Percentiles rank a stretch among this genome's conserved stretches.
phyloP scores from a whole-genome alignment of 768 basidiomycete genomes.

The Botryobasidium botryosum region DNA sequence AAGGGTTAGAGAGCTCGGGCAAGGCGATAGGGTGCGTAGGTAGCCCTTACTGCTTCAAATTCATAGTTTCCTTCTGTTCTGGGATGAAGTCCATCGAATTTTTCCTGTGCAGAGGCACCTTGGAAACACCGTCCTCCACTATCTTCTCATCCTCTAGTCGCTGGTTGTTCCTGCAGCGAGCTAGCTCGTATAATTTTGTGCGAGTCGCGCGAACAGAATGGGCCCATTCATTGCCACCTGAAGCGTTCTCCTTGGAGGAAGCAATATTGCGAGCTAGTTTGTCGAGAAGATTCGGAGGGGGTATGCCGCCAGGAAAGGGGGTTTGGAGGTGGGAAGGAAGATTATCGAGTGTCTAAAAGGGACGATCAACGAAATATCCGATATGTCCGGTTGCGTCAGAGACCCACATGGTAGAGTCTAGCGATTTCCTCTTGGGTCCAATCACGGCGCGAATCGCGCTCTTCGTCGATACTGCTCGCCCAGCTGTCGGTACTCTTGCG shows the following conservation, averaged over 20 bases:
- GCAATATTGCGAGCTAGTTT: conserved; percentile 67
- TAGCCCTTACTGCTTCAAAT: background rate
- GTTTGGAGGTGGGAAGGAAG: conserved; percentile 73
- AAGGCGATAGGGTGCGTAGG: conserved; percentile 3
- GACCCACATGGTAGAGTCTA: background rate
- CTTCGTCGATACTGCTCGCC: conserved; percentile 1
- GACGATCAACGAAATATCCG: background rate
- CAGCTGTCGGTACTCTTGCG: conserved; percentile 2
- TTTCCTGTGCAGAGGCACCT: conserved; percentile 48
- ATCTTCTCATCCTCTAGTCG: conserved; percentile 10
- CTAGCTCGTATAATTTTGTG: conserved; percentile 63
- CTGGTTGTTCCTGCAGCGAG: conserved; percentile 44
- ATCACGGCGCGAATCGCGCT: background rate
- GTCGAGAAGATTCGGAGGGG: conserved; percentile 73
- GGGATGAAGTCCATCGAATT: conserved; percentile 65
- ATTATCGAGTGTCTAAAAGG: conserved; percentile 54
- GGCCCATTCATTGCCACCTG: conserved; percentile 54
- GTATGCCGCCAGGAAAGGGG: conserved; percentile 69
- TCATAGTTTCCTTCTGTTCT: background rate
- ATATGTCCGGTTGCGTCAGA: background rate
- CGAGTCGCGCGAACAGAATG: conserved; percentile 71
- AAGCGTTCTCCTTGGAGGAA: conserved; percentile 58
- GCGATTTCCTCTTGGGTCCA: conserved; percentile 2
- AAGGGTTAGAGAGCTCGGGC: conserved; percentile 11
- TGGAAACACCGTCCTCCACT: conserved; percentile 33